phyloP scores from a whole-genome alignment of 352 stramenopile genomes.

The Phytophthora cactorum region DNA sequence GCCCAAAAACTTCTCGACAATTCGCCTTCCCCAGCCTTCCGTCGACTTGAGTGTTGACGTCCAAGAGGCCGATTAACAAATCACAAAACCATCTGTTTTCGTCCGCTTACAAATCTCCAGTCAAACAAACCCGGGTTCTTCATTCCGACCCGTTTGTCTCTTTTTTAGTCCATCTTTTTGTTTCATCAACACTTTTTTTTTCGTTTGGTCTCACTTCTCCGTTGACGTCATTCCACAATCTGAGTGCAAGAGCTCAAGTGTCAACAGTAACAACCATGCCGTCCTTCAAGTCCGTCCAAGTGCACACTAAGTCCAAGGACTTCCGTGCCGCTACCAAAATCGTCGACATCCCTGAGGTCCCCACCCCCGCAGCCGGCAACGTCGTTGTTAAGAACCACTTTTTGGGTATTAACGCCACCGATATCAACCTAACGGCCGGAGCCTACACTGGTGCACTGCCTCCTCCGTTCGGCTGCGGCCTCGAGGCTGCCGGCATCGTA shows the following conservation, averaged over 20 bases:
- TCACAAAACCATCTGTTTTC: slow-evolving; percentile 11
- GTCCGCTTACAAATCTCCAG: slow-evolving; percentile 8
- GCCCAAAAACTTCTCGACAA: not conserved
- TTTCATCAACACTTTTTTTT: slow-evolving; percentile 30
- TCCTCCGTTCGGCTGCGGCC: slow-evolving; percentile 55
- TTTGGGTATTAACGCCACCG: slow-evolving; percentile 57
- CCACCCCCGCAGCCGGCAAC: slow-evolving; percentile 16
- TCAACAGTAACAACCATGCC: slow-evolving; percentile 22
- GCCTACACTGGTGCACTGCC: slow-evolving; percentile 33
- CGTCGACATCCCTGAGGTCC: slow-evolving; percentile 32
- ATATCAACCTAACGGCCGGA: slow-evolving; percentile 56
- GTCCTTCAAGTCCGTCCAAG: slow-evolving; percentile 40
- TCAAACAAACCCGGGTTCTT: slow-evolving; percentile 3
- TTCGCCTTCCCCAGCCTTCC: slow-evolving; percentile 1
- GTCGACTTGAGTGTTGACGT: too few species aligned
- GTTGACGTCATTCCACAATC: slow-evolving; percentile 15
- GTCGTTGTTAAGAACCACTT: slow-evolving; percentile 41
- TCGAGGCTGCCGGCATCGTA: slow-evolving; percentile 53
- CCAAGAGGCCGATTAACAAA: too few species aligned
- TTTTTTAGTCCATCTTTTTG: slow-evolving; percentile 11
- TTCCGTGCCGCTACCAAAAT: slow-evolving; percentile 38
- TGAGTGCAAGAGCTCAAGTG: slow-evolving; percentile 19
- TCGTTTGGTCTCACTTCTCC: slow-evolving; percentile 1
- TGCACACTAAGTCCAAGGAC: slow-evolving; percentile 52
- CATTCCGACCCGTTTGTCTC: slow-evolving; percentile 8